These are phyloP conservation scores for Dujonia santamariae DNA, from an alignment of 1,139 yeast genomes.

Conservation along the genomic window DNA sequence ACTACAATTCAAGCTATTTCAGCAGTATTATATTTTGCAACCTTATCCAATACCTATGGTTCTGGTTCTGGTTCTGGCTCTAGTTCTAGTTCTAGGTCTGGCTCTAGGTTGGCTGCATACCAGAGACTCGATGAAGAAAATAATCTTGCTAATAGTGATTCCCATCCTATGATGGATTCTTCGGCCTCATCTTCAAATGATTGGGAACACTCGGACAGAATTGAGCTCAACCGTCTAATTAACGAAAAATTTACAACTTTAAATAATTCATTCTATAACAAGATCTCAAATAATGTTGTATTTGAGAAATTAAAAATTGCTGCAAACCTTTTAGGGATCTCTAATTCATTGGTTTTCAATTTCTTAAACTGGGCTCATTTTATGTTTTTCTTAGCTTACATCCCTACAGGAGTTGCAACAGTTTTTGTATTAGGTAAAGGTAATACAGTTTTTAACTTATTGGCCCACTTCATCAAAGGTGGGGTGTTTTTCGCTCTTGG, in stretches of 20 bases:
- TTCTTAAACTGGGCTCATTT: constrained; percentile 66
- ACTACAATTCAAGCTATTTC: constrained; percentile 52
- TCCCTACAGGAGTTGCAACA: constrained; percentile 75
- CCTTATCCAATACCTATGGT: neutral
- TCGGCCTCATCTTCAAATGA: constrained; percentile 3
- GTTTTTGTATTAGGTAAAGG: constrained; percentile 70
- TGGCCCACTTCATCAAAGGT: constrained; percentile 96
- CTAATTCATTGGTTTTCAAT: constrained; percentile 38
- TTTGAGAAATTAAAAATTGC: constrained; percentile 34
- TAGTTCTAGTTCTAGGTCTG: neutral
- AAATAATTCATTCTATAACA: constrained; percentile 17
- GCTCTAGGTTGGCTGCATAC: constrained; percentile 7
- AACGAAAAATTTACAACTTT: constrained; percentile 17
- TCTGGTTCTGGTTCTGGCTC: constrained; percentile 7
- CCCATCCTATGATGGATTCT: neutral
- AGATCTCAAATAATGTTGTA: constrained; percentile 22
- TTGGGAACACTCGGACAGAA: constrained; percentile 8
- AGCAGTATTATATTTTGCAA: constrained; percentile 32
- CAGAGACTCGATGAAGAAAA: constrained; percentile 2
- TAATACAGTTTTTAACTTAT: constrained; percentile 64
- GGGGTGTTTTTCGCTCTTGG: constrained; percentile 83
- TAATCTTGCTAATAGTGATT: neutral
- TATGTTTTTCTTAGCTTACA: constrained; percentile 54
- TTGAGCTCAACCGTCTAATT: constrained; percentile 6
- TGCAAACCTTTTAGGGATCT: constrained; percentile 8